These are phyloP conservation scores for Alternaria hordeiaustralica DNA, from an alignment of 2,329 filamentous ascomycete genomes.

Conservation along the genomic window DNA sequence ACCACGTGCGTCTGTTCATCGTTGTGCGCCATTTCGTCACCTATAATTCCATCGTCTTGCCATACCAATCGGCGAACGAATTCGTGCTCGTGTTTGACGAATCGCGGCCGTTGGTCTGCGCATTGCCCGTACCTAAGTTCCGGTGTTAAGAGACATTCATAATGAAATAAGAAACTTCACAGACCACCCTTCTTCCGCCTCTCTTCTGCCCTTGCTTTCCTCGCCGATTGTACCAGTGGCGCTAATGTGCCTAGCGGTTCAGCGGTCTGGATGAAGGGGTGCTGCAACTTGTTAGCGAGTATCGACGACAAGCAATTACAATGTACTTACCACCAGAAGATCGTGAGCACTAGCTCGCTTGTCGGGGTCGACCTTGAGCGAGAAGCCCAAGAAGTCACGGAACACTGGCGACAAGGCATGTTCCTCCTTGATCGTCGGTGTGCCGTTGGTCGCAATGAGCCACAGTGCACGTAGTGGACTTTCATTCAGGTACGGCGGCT, in stretches of 20 bases:
- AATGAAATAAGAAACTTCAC: conserved; percentile 34
- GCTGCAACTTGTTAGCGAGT: conserved; percentile 34
- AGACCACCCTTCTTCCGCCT: conserved; percentile 56
- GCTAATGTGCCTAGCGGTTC: conserved; percentile 72
- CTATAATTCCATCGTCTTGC: conserved; percentile 22
- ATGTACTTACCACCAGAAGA: conserved; percentile 77
- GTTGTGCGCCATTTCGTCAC: conserved; percentile 3
- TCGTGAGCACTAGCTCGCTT: conserved; percentile 96
- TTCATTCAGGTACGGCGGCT: conserved; percentile 95
- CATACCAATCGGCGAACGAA: conserved; percentile 42
- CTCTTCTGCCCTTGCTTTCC: conserved; percentile 85
- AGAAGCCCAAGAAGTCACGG: conserved; percentile 89
- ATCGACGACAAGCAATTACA: neutral
- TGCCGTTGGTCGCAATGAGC: conserved; percentile 96
- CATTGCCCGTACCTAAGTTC: conserved; percentile 30
- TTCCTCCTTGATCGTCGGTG: conserved; percentile 93
- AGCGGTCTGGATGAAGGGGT: conserved; percentile 59
- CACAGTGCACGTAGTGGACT: conserved; percentile 91
- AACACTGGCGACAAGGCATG: conserved; percentile 81
- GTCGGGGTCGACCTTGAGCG: conserved; percentile 95
- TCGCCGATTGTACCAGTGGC: conserved; percentile 84
- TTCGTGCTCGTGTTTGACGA: conserved; percentile 24
- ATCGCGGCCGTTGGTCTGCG: conserved; percentile 26
- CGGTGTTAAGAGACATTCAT: conserved; percentile 35
- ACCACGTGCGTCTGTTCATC: neutral